Evolutionary conservation across 148 eudicot genomes (phyloP).

Genomic region (Dysphania ambrosioides): DNA sequence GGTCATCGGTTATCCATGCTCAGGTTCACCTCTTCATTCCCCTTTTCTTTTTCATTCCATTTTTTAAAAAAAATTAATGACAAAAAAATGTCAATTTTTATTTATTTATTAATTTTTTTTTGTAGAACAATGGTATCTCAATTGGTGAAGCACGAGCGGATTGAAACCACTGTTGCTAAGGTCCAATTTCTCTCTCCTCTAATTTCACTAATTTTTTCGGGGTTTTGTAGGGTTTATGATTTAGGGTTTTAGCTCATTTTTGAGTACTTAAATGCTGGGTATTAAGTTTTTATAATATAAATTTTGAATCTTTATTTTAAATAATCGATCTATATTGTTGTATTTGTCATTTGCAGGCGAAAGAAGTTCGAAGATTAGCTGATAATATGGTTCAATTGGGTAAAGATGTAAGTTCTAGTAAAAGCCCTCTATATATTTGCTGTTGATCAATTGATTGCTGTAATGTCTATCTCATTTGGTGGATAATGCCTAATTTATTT

Average conservation of each 20-base stretch:
- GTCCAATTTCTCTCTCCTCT: constrained; percentile 25
- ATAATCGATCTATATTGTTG: background rate
- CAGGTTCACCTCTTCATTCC: constrained; percentile 36
- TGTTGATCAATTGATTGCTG: background rate
- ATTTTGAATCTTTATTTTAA: background rate
- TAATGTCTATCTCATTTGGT: no score
- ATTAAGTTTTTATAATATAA: background rate
- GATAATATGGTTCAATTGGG: constrained; percentile 95
- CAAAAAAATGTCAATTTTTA: background rate
- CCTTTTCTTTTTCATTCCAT: background rate
- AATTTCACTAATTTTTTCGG: background rate
- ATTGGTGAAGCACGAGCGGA: constrained; percentile 86
- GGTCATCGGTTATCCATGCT: constrained; percentile 94
- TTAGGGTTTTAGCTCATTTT: constrained; percentile 24
- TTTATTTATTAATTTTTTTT: background rate
- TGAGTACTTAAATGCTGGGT: background rate
- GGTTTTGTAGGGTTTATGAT: constrained; percentile 16
- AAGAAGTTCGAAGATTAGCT: constrained; percentile 92
- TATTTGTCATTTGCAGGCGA: constrained; percentile 50
- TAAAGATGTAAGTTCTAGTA: constrained; percentile 58
- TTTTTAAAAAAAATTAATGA: no score
- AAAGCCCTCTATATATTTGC: background rate
- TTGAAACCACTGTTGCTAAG: constrained; percentile 94
- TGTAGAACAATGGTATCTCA: constrained; percentile 95
- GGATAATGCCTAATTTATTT: no score